phyloP scores from a whole-genome alignment of 1,284 basidiomycete species.

The Ganoderma leucocontextum region DNA sequence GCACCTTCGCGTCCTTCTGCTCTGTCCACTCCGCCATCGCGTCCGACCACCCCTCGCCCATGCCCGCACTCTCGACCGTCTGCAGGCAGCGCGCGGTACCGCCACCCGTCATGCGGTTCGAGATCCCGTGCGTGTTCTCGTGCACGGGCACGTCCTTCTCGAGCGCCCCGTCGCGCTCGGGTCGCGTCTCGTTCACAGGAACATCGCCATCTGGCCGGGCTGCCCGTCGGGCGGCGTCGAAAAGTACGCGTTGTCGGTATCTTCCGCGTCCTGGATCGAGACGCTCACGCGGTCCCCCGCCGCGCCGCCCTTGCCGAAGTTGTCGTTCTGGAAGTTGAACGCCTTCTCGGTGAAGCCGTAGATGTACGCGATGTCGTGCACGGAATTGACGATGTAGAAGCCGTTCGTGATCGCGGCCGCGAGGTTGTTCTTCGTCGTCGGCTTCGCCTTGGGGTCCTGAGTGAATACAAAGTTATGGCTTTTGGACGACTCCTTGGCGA shows the following conservation, averaged over 20 bases:
- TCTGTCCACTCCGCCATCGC: constrained; percentile 60
- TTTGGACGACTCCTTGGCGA: constrained; percentile 43
- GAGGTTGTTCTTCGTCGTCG: constrained; percentile 47
- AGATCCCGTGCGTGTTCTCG: constrained; percentile 59
- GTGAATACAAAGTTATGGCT: constrained; percentile 50
- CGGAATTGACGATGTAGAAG: constrained; percentile 59
- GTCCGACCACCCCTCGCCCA: constrained; percentile 66
- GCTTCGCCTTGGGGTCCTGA: constrained; percentile 36
- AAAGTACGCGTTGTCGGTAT: constrained; percentile 51
- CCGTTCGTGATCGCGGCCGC: constrained; percentile 57
- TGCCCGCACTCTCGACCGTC: constrained; percentile 54
- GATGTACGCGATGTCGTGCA: constrained; percentile 59
- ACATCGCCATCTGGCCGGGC: constrained; percentile 47
- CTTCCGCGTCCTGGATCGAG: constrained; percentile 48
- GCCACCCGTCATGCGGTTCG: constrained; percentile 59
- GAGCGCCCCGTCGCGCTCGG: constrained; percentile 55
- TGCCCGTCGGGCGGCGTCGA: constrained; percentile 43
- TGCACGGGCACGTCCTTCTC: constrained; percentile 59
- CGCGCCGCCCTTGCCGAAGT: constrained; percentile 50
- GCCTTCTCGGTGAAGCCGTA: constrained; percentile 47
- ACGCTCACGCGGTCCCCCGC: constrained; percentile 51
- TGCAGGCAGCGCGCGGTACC: constrained; percentile 59
- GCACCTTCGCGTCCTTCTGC: constrained; percentile 45
- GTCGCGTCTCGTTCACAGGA: constrained; percentile 49
- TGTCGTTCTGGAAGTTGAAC: constrained; percentile 57